These are phyloP conservation scores for Ophiosphaerella herpotricha DNA, from an alignment of 2,329 filamentous ascomycete species.

Conservation along the genomic window DNA sequence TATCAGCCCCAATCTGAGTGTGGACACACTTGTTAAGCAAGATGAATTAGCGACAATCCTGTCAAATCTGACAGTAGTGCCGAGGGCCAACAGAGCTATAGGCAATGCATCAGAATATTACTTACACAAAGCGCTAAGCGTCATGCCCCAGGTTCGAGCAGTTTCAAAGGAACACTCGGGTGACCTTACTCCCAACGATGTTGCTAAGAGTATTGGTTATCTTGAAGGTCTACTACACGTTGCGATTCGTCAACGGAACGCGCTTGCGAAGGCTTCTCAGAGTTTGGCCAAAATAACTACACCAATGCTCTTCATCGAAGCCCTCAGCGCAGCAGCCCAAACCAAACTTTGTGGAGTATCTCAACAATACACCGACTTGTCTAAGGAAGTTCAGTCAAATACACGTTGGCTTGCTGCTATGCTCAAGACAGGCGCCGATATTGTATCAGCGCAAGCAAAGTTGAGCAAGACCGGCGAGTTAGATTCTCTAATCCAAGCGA, in stretches of 20 bases:
- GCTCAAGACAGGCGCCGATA: conserved; percentile 63
- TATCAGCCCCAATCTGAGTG: conserved; percentile 79
- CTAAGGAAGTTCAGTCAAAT: conserved; percentile 18
- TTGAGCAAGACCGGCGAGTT: conserved; percentile 57
- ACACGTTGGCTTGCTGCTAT: conserved; percentile 70
- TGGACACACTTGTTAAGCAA: conserved; percentile 74
- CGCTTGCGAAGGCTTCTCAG: conserved; percentile 36
- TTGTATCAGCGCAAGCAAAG: conserved; percentile 70
- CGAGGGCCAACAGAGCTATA: conserved; percentile 31
- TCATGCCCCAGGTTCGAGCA: conserved; percentile 70
- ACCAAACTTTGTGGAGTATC: conserved; percentile 21
- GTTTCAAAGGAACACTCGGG: conserved; percentile 75
- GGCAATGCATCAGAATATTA: conserved; percentile 64
- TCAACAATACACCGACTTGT: conserved; percentile 12
- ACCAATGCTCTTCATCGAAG: conserved; percentile 42
- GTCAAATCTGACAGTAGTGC: conserved; percentile 52
- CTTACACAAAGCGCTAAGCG: conserved; percentile 78
- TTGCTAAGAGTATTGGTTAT: conserved; percentile 77
- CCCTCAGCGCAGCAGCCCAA: conserved; percentile 28
- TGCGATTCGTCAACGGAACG: conserved; percentile 63
- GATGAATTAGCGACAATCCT: conserved; percentile 72
- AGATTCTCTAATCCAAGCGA: conserved; percentile 23
- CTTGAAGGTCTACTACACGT: conserved; percentile 82
- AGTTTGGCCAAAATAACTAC: conserved; percentile 46
- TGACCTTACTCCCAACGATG: conserved; percentile 81